Evolutionary conservation across 768 basidiomycete genomes (phyloP).

Genomic region (Vararia minispora): DNA sequence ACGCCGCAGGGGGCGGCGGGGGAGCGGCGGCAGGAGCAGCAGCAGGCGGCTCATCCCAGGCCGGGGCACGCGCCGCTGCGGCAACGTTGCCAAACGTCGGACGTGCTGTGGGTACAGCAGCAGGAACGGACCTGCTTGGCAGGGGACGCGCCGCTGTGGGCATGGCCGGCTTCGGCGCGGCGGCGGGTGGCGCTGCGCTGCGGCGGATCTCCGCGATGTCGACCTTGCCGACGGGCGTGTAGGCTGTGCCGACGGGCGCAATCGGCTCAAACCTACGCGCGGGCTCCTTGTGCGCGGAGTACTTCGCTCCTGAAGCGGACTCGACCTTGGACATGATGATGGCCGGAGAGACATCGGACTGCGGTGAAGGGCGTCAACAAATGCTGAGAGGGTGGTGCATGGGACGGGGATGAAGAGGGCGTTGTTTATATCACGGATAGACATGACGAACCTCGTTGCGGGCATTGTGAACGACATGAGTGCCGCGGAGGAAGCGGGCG

Average conservation of each 20-base stretch:
- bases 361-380: not conserved
- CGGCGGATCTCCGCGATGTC: conserved; percentile 51
- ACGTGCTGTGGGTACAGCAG: conserved; percentile 19
- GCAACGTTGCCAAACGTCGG: conserved; percentile 21
- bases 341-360: conserved; percentile 73
- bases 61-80: conserved; percentile 27
- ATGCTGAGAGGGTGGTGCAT: too few species aligned
- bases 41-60: conserved; percentile 48
- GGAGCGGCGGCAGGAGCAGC: conserved; percentile 20
- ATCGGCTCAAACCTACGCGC: conserved; percentile 69
- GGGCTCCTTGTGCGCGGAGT: conserved; percentile 74
- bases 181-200: conserved; percentile 9
- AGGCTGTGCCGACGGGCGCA: conserved; percentile 67
- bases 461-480: conserved; percentile 79
- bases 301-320: conserved; percentile 83
- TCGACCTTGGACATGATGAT: conserved; percentile 82
- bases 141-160: conserved; percentile 36
- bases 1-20: conserved; percentile 18
- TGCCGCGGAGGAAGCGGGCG: conserved; percentile 66
- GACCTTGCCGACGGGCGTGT: conserved; percentile 63
- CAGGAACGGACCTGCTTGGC: too few species aligned
- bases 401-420: too few species aligned
- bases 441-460: conserved; percentile 60
- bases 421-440: too few species aligned
- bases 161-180: conserved; percentile 22